A percentile compares a stretch with the other conserved stretches of the same genome.
phyloP scores from a whole-genome alignment of 371 early-diverging fungal genomes.

The Sporodiniella umbellata region DNA sequence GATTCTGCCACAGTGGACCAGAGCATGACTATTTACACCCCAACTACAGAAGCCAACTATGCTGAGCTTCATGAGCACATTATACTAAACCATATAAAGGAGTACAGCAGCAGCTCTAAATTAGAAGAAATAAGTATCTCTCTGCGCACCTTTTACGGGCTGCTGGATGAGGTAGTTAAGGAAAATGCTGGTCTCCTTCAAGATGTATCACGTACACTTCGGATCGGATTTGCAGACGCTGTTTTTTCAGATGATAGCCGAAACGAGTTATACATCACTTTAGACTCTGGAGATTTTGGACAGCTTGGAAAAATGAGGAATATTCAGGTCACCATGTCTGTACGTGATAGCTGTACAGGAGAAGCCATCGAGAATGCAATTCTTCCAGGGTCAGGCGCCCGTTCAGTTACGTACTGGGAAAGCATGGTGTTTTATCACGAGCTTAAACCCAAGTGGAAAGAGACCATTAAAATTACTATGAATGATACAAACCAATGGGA shows the following conservation, averaged over 20 bases:
- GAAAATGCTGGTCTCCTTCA: slow-evolving; percentile 47
- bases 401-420: slow-evolving; percentile 48
- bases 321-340: slow-evolving; percentile 61
- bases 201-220: slow-evolving; percentile 45
- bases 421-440: slow-evolving; percentile 67
- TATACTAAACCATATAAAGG: slow-evolving; percentile 47
- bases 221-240: slow-evolving; percentile 68
- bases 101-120: slow-evolving; percentile 44
- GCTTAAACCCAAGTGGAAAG: slow-evolving; percentile 64
- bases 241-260: slow-evolving; percentile 59
- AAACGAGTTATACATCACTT: slow-evolving; percentile 65
- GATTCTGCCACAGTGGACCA: slow-evolving; percentile 23
- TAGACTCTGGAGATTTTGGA: slow-evolving; percentile 61
- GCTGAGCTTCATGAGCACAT: slow-evolving; percentile 59
- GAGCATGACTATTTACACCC: slow-evolving; percentile 57
- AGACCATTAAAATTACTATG: slow-evolving; percentile 62
- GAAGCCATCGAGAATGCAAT: slow-evolving; percentile 58
- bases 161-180: slow-evolving; percentile 42
- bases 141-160: slow-evolving; percentile 49
- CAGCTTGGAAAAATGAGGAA: slow-evolving; percentile 53
- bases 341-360: slow-evolving; percentile 55
- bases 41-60: slow-evolving; percentile 54
- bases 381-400: slow-evolving; percentile 50
- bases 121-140: slow-evolving; percentile 57
- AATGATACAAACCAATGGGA: slow-evolving; percentile 45